Evolutionary conservation across 225 moss, liverwort and hornwort genomes (phyloP), one percentile per base, ranked within the genome.

Genomic region (Straminergon stramineum): DNA sequence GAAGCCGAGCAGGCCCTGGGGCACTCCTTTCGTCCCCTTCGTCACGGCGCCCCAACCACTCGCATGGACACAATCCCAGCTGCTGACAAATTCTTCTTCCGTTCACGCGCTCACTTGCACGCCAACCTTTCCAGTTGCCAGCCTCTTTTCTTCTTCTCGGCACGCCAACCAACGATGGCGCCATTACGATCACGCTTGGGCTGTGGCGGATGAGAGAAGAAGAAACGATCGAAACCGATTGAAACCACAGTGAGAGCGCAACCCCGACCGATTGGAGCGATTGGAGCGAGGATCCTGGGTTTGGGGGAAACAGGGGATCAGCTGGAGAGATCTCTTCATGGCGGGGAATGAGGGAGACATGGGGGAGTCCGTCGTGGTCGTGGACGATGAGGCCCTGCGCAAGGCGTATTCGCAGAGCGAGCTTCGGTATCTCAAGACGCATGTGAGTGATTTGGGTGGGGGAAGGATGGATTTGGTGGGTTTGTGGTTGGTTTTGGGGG

Each of bases 351-450:
- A 26, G 26, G 83, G 67, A 27, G 84, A 84, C 52, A 30, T n/a
- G 19, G 84, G 9, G 84, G 84, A 87, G 39, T 8, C 61, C 52
- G 91, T 85, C 32, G 30, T 77, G 75, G 90, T 81, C 15, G 87
- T 94, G 65, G 82, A 90, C 31, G 95, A 92, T 57, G 91, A 90
- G 81, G 83, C 43, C 51, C 67, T 94, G 48, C 86, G 87, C 21
- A 90, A 64, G 76, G 84, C 87, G 17, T 94, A 86, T 17, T 92
- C 92, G 53, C 76, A 81, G 32, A 91, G 89, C 69, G 93, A 93
- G 88, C 88, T 95, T 77, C 93, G 87, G 12, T 80, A 19, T 68
- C 86, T 95, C 55, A 93, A 93, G 74, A 86, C 86, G 3, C 95
- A 92, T 39, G 93, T 95, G 81, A 73, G 93, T 53, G 77, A 20